These are phyloP conservation scores for Prosopis cineraria DNA, from an alignment of 306 rosid genomes.

Conservation along the genomic window DNA sequence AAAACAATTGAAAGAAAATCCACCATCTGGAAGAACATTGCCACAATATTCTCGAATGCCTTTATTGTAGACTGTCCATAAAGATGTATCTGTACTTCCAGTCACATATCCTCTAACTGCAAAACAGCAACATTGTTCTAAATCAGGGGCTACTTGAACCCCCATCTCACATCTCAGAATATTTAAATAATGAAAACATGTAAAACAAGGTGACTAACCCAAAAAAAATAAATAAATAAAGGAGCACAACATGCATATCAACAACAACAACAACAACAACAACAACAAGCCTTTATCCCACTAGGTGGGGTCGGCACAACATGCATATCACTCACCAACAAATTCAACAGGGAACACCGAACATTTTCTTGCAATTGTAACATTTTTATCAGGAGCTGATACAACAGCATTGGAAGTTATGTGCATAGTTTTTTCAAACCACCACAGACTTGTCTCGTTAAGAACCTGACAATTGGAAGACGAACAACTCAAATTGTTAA, in stretches of 20 bases:
- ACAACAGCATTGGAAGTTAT: constrained; percentile 83
- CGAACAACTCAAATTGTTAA: not conserved
- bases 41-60: constrained; percentile 86
- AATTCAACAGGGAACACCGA: constrained; percentile 95
- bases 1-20: not conserved
- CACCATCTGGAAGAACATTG: constrained; percentile 85
- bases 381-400: constrained; percentile 77
- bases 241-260: not conserved
- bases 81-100: constrained; percentile 96
- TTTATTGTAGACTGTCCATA: constrained; percentile 90
- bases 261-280: not conserved
- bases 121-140: constrained; percentile 33
- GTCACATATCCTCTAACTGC: constrained; percentile 93
- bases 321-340: constrained; percentile 66
- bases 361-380: constrained; percentile 90
- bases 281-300: too few species aligned
- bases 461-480: constrained; percentile 64
- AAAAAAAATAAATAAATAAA: constrained; percentile 6
- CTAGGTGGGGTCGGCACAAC: too few species aligned
- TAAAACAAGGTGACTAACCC: constrained; percentile 5
- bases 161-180: not conserved
- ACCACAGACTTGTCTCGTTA: constrained; percentile 92
- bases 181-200: constrained; percentile 5
- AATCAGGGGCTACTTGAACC: constrained; percentile 24
- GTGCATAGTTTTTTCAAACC: constrained; percentile 88